Conservation (phyloP, 345 rosid species). For the Moricandia arvensis region DNA sequence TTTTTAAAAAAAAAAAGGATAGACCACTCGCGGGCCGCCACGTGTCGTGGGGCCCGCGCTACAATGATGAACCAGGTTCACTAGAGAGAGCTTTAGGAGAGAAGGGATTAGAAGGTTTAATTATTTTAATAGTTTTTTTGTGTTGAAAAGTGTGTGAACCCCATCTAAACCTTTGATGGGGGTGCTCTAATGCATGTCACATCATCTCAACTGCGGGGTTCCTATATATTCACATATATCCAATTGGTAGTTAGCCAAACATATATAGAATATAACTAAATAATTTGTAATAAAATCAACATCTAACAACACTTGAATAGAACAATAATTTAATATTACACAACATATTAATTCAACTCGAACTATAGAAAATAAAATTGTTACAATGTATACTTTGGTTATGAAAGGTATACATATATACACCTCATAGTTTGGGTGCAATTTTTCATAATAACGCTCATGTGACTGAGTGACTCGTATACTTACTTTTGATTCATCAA, state of each 20-base stretch:
- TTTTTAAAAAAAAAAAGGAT: too few species aligned
- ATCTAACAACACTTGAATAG: not conserved
- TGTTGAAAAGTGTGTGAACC: too few species aligned
- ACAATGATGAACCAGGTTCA: too few species aligned
- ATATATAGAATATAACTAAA: not conserved
- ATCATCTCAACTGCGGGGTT: not conserved
- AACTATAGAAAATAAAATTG: not conserved
- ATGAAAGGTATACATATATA: conserved; percentile 1
- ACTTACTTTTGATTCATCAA: conserved; percentile 20
- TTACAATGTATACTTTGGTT: not conserved
- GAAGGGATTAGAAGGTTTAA: too few species aligned
- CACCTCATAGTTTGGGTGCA: not conserved
- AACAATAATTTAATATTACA: not conserved
- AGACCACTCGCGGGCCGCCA: too few species aligned
- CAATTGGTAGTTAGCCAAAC: conserved; percentile 15
- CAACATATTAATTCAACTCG: not conserved
- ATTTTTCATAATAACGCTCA: conserved; percentile 4
- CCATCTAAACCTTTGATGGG: too few species aligned
- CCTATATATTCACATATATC: not conserved
- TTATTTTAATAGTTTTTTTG: too few species aligned
- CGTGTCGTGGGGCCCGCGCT: too few species aligned
- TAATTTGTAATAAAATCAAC: not conserved
- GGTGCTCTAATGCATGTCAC: conserved; percentile 9
- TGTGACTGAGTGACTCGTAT: conserved; percentile 26
- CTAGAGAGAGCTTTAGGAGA: too few species aligned